Evolutionary conservation across 148 eudicot genomes (phyloP), one percentile per base, ranked within the genome.

Genomic region (Gaultheria prostrata): DNA sequence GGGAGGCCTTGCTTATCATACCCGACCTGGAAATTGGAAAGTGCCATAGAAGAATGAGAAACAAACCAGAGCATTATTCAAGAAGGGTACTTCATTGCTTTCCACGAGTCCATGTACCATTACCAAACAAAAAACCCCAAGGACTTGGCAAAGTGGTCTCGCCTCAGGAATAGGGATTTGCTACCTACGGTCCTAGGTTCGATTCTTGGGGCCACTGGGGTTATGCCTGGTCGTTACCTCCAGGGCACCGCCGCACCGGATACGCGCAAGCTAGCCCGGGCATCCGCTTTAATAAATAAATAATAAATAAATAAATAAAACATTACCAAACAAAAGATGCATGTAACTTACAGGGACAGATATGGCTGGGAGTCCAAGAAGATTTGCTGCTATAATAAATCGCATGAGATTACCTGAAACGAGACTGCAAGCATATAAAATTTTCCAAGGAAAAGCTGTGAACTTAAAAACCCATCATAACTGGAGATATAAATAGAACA

Each of bases 1-100:
- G 98, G 99, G 57, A 97, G 97, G 63, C 99, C 99, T 74, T 93
- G 87, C 85, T 97, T 91, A 85, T 97, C 99, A 77, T 93, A 97
- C 28, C 99, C 99, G 83, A 97, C 91, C 99, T 97, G 91, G 78
- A 78, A 45, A 57, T 33, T 57, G 78, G 74, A 67, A 39, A 45
- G 14, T 75, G 53, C 51, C 51, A 20, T 39, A 45, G 24, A 20
- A 75, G 30, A 75, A 75, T 75, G 78, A 75, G 50, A 75, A 20
- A 75, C 78, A 33, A 17, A 33, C 46, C 76, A 33, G 46, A 15
- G 45, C 76, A 28, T 67, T 67, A 14, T 12, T 67, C 18, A 67
- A 28, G 35, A 26, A 65, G 71, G 71, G 14, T 65, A 65, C 15
- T 26, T 65, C 33, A 67, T 30, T 39, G 20, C 72, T 67, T n/a